Evolutionary conservation across 2,329 filamentous ascomycete genomes (phyloP), one percentile per base, ranked within the genome.

Genomic region (Simplicillium aogashimaense): DNA sequence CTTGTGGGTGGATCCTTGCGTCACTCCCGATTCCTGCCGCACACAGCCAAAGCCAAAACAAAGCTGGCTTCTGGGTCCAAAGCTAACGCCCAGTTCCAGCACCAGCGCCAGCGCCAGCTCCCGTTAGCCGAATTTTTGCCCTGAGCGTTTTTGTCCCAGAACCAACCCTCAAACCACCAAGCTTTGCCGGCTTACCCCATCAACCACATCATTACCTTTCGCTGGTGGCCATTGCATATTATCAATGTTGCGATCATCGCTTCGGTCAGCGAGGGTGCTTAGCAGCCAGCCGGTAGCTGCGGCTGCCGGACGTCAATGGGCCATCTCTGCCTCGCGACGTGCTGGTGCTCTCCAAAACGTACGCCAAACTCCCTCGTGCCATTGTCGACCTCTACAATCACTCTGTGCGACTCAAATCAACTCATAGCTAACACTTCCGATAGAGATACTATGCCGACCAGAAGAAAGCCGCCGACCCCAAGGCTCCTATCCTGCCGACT

Each of bases 181-280:
- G 39, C 47, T 42, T 41, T 32, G 9, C 6, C 20, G 20, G 20
- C 45, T 37, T 29, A 39, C 51, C 16, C 38, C 50, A 55, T 52
- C 53, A 59, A 39, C 52, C 16, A 30, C 50, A 55, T 52, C 53
- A 59, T 52, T 47, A 45, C 54, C 50, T 48, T 48, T 53, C 51
- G 59, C 53, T 52, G 57, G 55, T 57, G 59, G 64, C 61, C 61
- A 63, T 62, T 59, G 58, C 61, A 69, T 66, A 28, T 67, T 65
- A 66, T 68, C 69, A 69, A 82, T 82, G 78, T 72, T 82, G 74
- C 78, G 77, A 69, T 76, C 74, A 62, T 80, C 77, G 63, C 66
- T 81, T 67, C 75, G 71, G 67, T 78, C 77, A 61, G 72, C 72
- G 58, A 76, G 69, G 69, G 67, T 70, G 55, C 63, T 78, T 59